Percentiles rank a stretch among this genome's conserved stretches.
Evolutionary conservation across 2,329 filamentous ascomycete genomes (phyloP).

Genomic region (Epichloe brachyelytri): DNA sequence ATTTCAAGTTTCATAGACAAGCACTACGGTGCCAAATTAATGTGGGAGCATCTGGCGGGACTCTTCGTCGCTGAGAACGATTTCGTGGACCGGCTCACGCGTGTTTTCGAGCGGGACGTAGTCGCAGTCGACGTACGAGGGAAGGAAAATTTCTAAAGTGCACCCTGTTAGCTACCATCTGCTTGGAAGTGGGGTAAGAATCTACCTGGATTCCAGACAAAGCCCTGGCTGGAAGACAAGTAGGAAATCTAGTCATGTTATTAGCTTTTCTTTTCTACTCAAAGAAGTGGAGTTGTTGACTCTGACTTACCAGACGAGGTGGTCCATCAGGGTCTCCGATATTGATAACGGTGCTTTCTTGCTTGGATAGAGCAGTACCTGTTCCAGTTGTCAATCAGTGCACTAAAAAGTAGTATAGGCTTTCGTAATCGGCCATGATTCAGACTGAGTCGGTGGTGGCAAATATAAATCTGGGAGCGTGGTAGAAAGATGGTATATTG

Average conservation of each 20-base stretch:
- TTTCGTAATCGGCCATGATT: neutral
- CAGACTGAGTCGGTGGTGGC: neutral
- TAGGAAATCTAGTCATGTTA: constrained; percentile 54
- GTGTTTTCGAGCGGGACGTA: constrained; percentile 63
- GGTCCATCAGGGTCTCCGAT: constrained; percentile 62
- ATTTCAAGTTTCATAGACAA: constrained; percentile 1
- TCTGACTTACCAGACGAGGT: constrained; percentile 49
- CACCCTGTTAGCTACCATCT: constrained; percentile 4
- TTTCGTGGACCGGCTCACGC: constrained; percentile 67
- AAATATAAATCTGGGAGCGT: neutral
- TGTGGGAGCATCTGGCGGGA: constrained; percentile 54
- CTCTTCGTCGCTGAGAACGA: constrained; percentile 66
- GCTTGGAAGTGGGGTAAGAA: neutral
- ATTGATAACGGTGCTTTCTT: constrained; percentile 71
- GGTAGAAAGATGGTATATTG: neutral
- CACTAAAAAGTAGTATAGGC: neutral
- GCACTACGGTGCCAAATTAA: constrained; percentile 19
- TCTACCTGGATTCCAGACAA: constrained; percentile 68
- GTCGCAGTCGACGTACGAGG: constrained; percentile 63
- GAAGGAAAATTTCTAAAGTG: constrained; percentile 60
- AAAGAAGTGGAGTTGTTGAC: neutral
- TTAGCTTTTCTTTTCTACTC: neutral
- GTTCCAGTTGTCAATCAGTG: constrained; percentile 10
- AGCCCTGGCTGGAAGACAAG: constrained; percentile 66
- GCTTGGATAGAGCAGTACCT: constrained; percentile 60